These are phyloP conservation scores for Nicotiana sylvestris DNA, from an alignment of 257 asterid genomes.

Conservation along the genomic window DNA sequence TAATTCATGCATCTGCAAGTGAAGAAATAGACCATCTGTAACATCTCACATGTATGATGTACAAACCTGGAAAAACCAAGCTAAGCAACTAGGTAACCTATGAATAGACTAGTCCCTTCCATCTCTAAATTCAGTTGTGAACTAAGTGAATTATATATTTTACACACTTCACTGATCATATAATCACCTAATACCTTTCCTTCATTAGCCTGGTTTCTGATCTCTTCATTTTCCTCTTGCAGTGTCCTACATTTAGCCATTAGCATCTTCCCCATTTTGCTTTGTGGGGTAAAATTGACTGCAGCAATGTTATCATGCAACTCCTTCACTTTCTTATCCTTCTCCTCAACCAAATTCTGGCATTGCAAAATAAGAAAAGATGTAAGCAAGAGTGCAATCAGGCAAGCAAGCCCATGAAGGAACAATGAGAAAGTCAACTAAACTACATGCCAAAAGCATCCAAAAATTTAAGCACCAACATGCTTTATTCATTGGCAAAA, in stretches of 20 bases:
- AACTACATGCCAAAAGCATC: background rate
- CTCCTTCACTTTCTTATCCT: conserved; percentile 89
- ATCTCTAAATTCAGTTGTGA: background rate
- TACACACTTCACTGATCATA: background rate
- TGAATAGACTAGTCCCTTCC: background rate
- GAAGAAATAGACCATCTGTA: background rate
- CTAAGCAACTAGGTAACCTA: background rate
- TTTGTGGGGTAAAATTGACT: conserved; percentile 88
- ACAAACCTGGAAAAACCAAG: background rate
- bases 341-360: conserved; percentile 97
- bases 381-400: conserved; percentile 7
- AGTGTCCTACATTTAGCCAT: conserved; percentile 95
- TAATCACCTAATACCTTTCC: conserved; percentile 66
- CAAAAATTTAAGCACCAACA: background rate
- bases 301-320: conserved; percentile 89
- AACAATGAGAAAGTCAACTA: background rate
- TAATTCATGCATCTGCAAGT: conserved; percentile 77
- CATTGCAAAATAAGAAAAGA: conserved; percentile 14
- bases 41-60: conserved; percentile 1
- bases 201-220: conserved; percentile 94
- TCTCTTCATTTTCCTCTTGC: conserved; percentile 96
- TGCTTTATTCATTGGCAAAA: background rate
- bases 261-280: conserved; percentile 96
- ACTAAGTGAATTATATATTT: background rate
- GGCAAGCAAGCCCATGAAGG: background rate